Percentiles rank a stretch among this genome's conserved stretches.
Conservation (phyloP, 345 rosid species). For the Sisymbrium irio region DNA sequence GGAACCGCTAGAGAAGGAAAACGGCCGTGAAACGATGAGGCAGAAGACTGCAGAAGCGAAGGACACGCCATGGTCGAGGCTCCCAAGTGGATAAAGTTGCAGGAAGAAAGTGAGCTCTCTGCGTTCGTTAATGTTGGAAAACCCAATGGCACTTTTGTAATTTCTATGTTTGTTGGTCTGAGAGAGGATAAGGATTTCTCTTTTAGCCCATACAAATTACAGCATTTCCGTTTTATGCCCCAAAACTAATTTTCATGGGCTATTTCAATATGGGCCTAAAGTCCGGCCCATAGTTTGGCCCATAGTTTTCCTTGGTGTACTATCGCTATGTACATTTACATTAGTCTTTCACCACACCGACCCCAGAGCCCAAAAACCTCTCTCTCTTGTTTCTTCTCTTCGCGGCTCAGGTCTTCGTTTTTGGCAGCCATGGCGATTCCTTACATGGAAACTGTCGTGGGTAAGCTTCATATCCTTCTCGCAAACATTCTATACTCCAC, state of each 20-base stretch:
- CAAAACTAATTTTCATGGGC: neutral
- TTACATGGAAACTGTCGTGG: slow-evolving; percentile 88
- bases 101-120: slow-evolving; percentile 12
- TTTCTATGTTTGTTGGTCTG: neutral
- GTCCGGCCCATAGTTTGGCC: slow-evolving; percentile 18
- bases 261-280: slow-evolving; percentile 14
- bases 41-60: slow-evolving; percentile 48
- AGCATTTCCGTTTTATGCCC: neutral
- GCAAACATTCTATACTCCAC: neutral
- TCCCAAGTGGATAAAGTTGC: slow-evolving; percentile 32
- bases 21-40: slow-evolving; percentile 61
- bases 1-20: slow-evolving; percentile 39
- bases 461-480: slow-evolving; percentile 36
- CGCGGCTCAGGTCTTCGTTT: slow-evolving; percentile 8
- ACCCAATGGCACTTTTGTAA: slow-evolving; percentile 26
- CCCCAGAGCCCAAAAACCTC: slow-evolving; percentile 6
- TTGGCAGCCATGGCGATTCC: slow-evolving; percentile 68
- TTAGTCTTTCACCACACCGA: neutral
- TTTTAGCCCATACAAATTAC: neutral
- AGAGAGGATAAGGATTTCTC: slow-evolving; percentile 30
- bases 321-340: neutral
- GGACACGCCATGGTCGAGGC: slow-evolving; percentile 50
- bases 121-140: neutral
- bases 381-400: neutral
- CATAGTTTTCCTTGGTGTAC: too few relatives aligned